A percentile compares a stretch with the other conserved stretches of the same genome.
These are phyloP conservation scores for Eucalyptus sp. DNA, from an alignment of 345 rosid genomes.

Conservation along the genomic window DNA sequence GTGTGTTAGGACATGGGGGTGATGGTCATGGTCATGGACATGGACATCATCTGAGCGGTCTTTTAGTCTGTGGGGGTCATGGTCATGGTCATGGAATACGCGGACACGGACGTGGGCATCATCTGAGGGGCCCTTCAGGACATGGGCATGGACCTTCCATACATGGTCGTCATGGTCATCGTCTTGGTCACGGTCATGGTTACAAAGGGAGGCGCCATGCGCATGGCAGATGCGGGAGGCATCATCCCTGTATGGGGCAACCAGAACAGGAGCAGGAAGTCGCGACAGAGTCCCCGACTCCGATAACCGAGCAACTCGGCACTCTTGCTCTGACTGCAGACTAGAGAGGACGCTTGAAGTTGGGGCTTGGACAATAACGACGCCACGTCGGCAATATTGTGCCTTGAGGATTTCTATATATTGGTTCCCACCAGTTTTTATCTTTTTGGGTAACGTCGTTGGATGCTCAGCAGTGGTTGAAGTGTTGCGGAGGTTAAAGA, in stretches of 20 bases:
- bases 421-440: not conserved
- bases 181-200: not conserved
- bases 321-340: not conserved
- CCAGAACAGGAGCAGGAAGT: not conserved
- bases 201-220: not conserved
- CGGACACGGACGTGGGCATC: not conserved
- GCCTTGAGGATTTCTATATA: no score
- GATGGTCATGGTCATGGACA: not conserved
- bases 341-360: not conserved
- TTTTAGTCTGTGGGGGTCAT: not conserved
- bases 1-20: not conserved
- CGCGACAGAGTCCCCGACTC: not conserved
- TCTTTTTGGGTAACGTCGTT: not conserved
- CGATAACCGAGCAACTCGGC: not conserved
- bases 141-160: not conserved
- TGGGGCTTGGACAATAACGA: not conserved
- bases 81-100: not conserved
- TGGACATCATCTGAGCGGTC: not conserved
- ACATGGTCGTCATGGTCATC: not conserved
- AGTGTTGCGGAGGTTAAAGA: not conserved
- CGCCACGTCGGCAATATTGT: not conserved
- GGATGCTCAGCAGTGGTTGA: not conserved
- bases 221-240: not conserved
- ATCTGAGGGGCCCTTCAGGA: not conserved
- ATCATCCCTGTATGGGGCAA: not conserved